Evolutionary conservation across 305 asterid species (phyloP), one percentile per base, ranked within the genome.

Genomic region (Fraxinus greggii): DNA sequence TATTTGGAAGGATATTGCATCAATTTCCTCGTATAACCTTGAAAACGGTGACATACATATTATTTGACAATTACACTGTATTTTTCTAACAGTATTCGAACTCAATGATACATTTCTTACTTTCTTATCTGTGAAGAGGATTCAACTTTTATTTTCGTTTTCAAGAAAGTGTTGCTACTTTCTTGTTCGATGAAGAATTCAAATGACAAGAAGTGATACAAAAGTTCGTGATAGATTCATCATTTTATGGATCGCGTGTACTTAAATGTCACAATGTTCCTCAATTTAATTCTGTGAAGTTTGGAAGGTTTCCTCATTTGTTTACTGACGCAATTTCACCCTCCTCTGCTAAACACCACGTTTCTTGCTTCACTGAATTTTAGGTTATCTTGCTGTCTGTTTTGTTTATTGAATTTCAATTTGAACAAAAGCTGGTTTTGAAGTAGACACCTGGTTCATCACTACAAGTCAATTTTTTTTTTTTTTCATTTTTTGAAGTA

Each of bases 1-100:
- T 86, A 32, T 85, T 35, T 86, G 84, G 88, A 89, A 82, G 84
- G 90, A 88, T 9, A 45, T 23, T 76, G 73, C 91, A 38, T 82
- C 78, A 1, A 7, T 80, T 1, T 82, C 82, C 12, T 70, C 19
- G 35, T 23, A 4, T 4, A 65, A 12, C 73, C 19, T 24, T 12
- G 19, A 26, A 28, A 26, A 26, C 74, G 15, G 36, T 28, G 7
- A 28, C 23, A 1, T 28, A 2, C 59, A 48, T 21, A 48, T 15
- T 15, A 48, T 48, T 48, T 48, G 21, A 48, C 21, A 48, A 15
- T 48, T 15, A 48, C 51, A 42, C 7, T 48, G 21, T 48, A 15
- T 48, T 48, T 48, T 48, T 48, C 59, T 8, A 61, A 48, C 19
- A 15, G 1, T 48, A 13, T 13, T 13, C 15, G 21, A 48, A 13